Percentiles rank a stretch among this genome's conserved stretches.
Conservation (phyloP, 306 rosid genomes). For the Trifolium fragiferum region DNA sequence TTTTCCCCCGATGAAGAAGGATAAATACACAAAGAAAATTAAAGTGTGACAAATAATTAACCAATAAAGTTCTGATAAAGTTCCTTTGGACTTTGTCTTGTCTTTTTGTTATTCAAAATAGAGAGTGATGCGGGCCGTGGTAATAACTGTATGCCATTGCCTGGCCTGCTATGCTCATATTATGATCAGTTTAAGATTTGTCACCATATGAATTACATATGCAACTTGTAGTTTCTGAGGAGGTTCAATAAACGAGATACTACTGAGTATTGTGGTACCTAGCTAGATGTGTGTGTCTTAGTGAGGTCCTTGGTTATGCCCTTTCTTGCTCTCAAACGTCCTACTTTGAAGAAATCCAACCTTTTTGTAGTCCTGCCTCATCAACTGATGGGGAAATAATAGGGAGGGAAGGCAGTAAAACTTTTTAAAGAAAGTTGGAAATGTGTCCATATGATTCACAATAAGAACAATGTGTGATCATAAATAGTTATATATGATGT, state of each 20-base stretch:
- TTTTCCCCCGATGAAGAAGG: conserved; percentile 8
- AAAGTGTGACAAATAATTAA: not conserved
- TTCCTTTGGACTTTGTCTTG: conserved; percentile 39
- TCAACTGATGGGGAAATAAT: not conserved
- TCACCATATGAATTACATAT: not conserved
- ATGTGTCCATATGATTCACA: too few relatives aligned
- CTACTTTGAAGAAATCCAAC: not conserved
- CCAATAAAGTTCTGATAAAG: conserved; percentile 20
- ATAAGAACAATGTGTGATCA: too few relatives aligned
- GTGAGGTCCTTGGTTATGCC: conserved; percentile 2
- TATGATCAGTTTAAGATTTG: conserved; percentile 19
- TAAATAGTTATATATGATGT: too few relatives aligned
- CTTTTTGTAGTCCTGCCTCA: not conserved
- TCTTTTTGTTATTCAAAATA: conserved; percentile 15
- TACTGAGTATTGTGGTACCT: not conserved
- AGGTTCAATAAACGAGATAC: not conserved
- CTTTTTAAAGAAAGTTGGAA: not conserved
- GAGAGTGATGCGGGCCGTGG: conserved; percentile 12
- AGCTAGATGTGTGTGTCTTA: not conserved
- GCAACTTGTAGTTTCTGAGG: conserved; percentile 25
- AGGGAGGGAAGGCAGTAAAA: not conserved
- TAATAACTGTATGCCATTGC: not conserved
- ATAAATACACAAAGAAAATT: conserved; percentile 1
- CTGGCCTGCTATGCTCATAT: too few relatives aligned
- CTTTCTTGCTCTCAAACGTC: not conserved